A percentile compares a stretch with the other conserved stretches of the same genome.
phyloP scores from a whole-genome alignment of 1,284 basidiomycete genomes.

The Sanguinoderma infundibulare region DNA sequence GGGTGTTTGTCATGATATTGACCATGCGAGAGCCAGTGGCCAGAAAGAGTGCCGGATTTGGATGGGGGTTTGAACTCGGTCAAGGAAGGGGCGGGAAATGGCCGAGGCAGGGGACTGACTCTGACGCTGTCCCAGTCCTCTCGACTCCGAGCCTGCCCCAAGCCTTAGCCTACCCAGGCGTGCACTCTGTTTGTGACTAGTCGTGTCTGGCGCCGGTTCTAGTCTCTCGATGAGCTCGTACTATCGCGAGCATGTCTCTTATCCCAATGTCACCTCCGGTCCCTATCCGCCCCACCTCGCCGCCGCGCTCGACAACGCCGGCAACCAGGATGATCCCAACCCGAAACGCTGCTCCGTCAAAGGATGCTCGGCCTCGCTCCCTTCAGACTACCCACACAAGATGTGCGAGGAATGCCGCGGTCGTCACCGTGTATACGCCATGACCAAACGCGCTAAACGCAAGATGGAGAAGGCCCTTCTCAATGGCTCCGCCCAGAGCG shows the following conservation, averaged over 20 bases:
- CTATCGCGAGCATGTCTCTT: conserved; percentile 28
- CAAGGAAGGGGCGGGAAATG: conserved; percentile 7
- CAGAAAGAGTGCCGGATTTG: neutral
- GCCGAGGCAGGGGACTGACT: neutral
- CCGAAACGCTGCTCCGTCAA: conserved; percentile 36
- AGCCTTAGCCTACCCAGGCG: too few relatives aligned
- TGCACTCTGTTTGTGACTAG: neutral
- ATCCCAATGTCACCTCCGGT: conserved; percentile 22
- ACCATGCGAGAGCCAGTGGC: neutral
- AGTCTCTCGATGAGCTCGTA: conserved; percentile 22
- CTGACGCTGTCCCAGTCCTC: conserved; percentile 5
- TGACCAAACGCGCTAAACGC: conserved; percentile 52
- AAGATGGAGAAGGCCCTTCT: conserved; percentile 55
- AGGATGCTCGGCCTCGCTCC: conserved; percentile 34
- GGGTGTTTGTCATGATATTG: neutral
- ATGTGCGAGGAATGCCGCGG: conserved; percentile 59
- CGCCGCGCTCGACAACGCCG: conserved; percentile 7
- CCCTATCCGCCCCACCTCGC: conserved; percentile 18
- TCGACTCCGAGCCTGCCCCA: neutral
- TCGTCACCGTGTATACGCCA: conserved; percentile 55
- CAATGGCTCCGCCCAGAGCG: conserved; percentile 31
- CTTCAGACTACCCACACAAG: conserved; percentile 41
- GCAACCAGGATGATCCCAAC: neutral
- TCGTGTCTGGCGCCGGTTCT: conserved; percentile 19
- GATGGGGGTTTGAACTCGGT: conserved; percentile 13